These are phyloP conservation scores for Oryza glaberrima DNA, from an alignment of 176 grass and related monocot genomes.

Conservation along the genomic window DNA sequence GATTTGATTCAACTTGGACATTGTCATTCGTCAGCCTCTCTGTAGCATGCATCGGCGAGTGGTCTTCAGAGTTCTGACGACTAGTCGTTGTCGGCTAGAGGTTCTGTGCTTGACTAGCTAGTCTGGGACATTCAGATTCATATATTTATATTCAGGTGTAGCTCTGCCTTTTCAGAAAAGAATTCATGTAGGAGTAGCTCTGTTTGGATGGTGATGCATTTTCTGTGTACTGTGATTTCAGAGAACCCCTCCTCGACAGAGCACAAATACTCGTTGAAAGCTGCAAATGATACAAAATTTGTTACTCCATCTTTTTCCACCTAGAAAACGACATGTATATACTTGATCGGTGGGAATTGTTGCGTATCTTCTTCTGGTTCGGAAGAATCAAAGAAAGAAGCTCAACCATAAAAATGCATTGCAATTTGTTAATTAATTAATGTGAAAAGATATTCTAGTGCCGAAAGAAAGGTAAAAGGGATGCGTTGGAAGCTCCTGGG, in stretches of 20 bases:
- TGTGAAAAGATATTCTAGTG: slow-evolving; percentile 20
- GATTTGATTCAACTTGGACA: not conserved
- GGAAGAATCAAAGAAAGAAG: slow-evolving; percentile 45
- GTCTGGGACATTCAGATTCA: slow-evolving; percentile 8
- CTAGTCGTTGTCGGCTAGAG: not conserved
- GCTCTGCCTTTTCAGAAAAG: not conserved
- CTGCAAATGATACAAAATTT: not conserved
- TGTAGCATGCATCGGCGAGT: not conserved
- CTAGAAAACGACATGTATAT: not conserved
- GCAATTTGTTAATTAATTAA: slow-evolving; percentile 38
- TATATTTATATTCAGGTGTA: not conserved
- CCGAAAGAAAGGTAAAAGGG: slow-evolving; percentile 19
- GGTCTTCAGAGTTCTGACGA: not conserved
- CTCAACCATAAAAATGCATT: slow-evolving; percentile 11
- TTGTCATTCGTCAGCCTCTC: slow-evolving; percentile 16
- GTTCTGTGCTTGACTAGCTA: not conserved
- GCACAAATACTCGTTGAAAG: not conserved
- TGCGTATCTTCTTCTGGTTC: slow-evolving; percentile 31
- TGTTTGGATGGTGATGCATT: not conserved
- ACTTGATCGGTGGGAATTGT: slow-evolving; percentile 18
- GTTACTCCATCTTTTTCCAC: not conserved
- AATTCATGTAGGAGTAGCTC: not conserved
- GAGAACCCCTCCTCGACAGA: slow-evolving; percentile 18
- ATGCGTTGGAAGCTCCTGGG: slow-evolving; percentile 44
- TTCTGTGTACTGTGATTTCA: not conserved